A percentile compares a stretch with the other conserved stretches of the same genome.
Evolutionary conservation across 225 moss, liverwort and hornwort species (phyloP).

Genomic region (Bryoerythrophyllum caledonicum): DNA sequence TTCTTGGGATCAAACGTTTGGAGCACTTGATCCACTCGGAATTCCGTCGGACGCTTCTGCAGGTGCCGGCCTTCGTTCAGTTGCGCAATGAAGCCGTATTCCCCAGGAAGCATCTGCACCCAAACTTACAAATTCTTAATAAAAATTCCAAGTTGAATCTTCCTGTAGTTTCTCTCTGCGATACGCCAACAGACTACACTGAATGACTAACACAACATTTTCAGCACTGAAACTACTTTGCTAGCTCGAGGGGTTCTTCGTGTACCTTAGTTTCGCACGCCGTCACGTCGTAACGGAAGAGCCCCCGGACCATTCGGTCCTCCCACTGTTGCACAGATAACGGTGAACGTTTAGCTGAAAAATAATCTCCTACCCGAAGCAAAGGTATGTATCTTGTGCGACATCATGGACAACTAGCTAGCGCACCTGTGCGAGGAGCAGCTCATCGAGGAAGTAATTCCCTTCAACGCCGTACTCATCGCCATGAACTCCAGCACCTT

Average conservation of each 20-base stretch:
- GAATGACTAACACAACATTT: not conserved
- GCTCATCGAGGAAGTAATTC: constrained; percentile 56
- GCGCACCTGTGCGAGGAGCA: constrained; percentile 65
- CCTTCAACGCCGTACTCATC: constrained; percentile 7
- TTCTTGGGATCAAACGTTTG: constrained; percentile 76
- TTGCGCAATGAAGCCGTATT: constrained; percentile 81
- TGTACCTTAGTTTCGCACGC: constrained; percentile 82
- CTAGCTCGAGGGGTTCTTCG: not conserved
- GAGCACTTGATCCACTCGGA: constrained; percentile 82
- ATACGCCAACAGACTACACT: no score
- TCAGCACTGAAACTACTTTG: not conserved
- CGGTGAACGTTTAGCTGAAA: no score
- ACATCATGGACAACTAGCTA: not conserved
- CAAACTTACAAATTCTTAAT: not conserved
- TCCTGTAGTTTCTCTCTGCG: no score
- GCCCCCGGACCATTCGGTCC: constrained; percentile 62
- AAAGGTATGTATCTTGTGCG: no score
- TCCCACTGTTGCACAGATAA: constrained; percentile 62
- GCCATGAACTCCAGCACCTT: not conserved
- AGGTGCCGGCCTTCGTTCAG: constrained; percentile 85
- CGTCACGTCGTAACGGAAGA: constrained; percentile 92
- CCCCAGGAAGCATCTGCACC: constrained; percentile 72
- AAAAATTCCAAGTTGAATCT: no score
- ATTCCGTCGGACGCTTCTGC: constrained; percentile 90
- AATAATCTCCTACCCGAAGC: no score